Evolutionary conservation across 2,329 filamentous ascomycete genomes (phyloP).

Genomic region (Beauveria asiatica): DNA sequence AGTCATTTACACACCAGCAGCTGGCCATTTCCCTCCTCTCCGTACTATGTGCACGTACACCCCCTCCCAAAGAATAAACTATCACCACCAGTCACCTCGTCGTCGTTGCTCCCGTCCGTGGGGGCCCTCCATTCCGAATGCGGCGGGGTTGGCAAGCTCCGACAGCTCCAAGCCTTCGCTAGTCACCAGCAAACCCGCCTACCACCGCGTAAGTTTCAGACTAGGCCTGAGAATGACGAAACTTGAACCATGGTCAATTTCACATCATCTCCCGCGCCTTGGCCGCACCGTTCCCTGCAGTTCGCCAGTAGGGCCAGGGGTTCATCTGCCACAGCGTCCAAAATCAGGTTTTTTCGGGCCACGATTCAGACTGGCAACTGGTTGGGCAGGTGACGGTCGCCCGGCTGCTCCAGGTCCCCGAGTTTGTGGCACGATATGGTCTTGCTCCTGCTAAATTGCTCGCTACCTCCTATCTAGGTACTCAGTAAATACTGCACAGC

Average conservation of each 20-base stretch:
- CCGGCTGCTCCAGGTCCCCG: not conserved
- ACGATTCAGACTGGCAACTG: not conserved
- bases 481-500: not conserved
- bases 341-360: not conserved
- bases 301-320: not conserved
- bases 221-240: conserved; percentile 12
- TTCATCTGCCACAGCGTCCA: not conserved
- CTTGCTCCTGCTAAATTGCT: not conserved
- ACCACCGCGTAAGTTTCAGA: conserved; percentile 8
- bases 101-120: not conserved
- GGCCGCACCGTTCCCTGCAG: not conserved
- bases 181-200: not conserved
- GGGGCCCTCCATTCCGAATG: conserved; percentile 14
- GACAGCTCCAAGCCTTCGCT: conserved; percentile 8
- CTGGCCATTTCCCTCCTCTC: not conserved
- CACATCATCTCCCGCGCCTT: conserved; percentile 9
- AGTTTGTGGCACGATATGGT: not conserved
- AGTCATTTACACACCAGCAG: not conserved
- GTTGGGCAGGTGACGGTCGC: conserved; percentile 4
- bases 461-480: not conserved
- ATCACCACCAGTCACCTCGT: not conserved
- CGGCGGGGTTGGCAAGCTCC: conserved; percentile 10
- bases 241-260: conserved; percentile 9
- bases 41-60: not conserved
- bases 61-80: not conserved